Conservation (phyloP, 352 stramenopile genomes). For the Phytophthora palmivora region DNA sequence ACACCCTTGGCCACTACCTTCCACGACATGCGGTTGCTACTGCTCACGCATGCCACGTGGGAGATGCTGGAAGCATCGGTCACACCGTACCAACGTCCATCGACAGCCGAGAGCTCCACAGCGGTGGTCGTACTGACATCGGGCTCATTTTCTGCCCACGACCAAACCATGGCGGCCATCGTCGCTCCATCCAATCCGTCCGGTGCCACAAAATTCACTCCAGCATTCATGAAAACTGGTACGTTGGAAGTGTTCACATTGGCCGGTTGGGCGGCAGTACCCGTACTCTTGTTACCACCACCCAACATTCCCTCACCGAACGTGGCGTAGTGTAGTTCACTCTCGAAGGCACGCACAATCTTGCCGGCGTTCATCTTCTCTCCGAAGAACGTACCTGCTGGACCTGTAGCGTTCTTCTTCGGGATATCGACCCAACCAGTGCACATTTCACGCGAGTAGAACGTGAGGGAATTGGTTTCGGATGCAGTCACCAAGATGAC, state of each 20-base stretch:
- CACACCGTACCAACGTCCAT: conserved; percentile 62
- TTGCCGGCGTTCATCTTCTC: conserved; percentile 45
- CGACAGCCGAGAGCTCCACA: conserved; percentile 44
- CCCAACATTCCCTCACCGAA: conserved; percentile 39
- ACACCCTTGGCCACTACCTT: conserved; percentile 47
- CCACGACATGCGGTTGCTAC: conserved; percentile 45
- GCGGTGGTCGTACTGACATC: conserved; percentile 29
- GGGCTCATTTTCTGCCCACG: conserved; percentile 57
- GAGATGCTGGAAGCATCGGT: conserved; percentile 36
- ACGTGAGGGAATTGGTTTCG: conserved; percentile 52
- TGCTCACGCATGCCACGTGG: conserved; percentile 54
- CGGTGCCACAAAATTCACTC: conserved; percentile 60
- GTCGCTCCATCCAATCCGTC: conserved; percentile 54
- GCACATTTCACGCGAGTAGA: conserved; percentile 52
- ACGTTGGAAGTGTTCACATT: conserved; percentile 42
- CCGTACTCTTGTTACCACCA: conserved; percentile 16
- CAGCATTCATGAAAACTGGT: conserved; percentile 49
- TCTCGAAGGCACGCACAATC: conserved; percentile 54
- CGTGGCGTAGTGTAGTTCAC: conserved; percentile 55
- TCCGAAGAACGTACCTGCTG: conserved; percentile 40
- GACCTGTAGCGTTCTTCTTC: conserved; percentile 9
- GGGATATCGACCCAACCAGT: conserved; percentile 48
- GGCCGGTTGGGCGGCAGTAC: conserved; percentile 20
- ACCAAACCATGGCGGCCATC: conserved; percentile 65
- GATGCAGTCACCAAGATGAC: conserved; percentile 52